Conservation (phyloP, 768 basidiomycete species). For the Roridomyces roridus region DNA sequence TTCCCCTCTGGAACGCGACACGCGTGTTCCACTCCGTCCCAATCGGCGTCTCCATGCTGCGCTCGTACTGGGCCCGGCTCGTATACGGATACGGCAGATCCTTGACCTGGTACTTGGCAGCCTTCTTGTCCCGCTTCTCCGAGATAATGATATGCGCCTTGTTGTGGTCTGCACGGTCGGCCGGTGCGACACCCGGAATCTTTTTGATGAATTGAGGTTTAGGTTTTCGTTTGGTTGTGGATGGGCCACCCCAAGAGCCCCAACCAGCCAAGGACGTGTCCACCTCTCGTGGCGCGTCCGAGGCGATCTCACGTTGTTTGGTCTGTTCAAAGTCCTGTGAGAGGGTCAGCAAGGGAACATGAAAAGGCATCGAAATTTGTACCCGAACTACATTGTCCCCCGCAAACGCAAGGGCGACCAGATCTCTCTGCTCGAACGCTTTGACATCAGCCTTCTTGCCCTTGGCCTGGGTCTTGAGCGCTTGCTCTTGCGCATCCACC, state of each 20-base stretch:
- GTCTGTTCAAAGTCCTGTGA: constrained; percentile 83
- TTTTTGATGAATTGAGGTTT: constrained; percentile 82
- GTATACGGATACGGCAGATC: constrained; percentile 97
- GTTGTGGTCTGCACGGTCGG: constrained; percentile 80
- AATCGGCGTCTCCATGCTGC: constrained; percentile 78
- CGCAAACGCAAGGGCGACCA: constrained; percentile 95
- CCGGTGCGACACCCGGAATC: constrained; percentile 80
- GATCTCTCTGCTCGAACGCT: constrained; percentile 89
- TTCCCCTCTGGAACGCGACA: constrained; percentile 81
- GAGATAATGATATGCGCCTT: constrained; percentile 94
- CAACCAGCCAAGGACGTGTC: constrained; percentile 95
- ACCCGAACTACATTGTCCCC: constrained; percentile 96
- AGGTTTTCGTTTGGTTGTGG: constrained; percentile 57
- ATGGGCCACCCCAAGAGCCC: constrained; percentile 94
- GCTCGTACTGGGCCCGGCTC: constrained; percentile 90
- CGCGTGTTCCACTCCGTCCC: constrained; percentile 96
- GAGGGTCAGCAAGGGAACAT: not conserved
- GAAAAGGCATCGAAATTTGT: constrained; percentile 6
- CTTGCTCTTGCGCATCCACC: constrained; percentile 70
- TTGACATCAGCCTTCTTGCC: constrained; percentile 46
- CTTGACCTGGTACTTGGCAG: constrained; percentile 84
- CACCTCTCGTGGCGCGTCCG: constrained; percentile 85
- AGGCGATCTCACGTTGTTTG: constrained; percentile 82
- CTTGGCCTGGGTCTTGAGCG: constrained; percentile 48
- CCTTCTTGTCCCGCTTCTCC: constrained; percentile 95